Conservation (phyloP, 257 asterid genomes). For the Gentiana straminea region DNA sequence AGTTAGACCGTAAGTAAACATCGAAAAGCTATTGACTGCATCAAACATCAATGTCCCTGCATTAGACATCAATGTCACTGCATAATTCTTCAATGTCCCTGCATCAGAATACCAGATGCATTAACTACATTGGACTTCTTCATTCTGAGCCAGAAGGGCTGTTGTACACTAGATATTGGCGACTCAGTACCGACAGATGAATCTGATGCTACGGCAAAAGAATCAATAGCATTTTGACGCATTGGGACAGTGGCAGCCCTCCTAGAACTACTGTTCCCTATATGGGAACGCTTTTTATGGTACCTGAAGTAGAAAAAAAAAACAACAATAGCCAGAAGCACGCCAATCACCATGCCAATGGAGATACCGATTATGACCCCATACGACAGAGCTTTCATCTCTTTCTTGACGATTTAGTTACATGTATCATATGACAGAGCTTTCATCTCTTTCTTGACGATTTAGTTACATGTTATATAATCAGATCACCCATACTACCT, state of each 20-base stretch:
- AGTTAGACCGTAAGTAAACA: too few relatives aligned
- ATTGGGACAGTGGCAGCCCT: slow-evolving; percentile 67
- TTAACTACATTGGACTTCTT: slow-evolving; percentile 50
- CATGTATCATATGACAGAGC: not conserved
- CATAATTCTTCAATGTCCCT: too few relatives aligned
- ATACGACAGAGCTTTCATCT: slow-evolving; percentile 52
- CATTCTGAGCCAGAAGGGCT: slow-evolving; percentile 43
- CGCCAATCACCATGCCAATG: slow-evolving; percentile 79
- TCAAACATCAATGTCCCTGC: too few relatives aligned
- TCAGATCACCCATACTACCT: too few relatives aligned
- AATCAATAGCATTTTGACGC: slow-evolving; percentile 63
- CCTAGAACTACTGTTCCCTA: slow-evolving; percentile 79
- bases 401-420: slow-evolving; percentile 18
- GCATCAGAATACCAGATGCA: slow-evolving; percentile 56
- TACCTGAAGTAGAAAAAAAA: slow-evolving; percentile 42
- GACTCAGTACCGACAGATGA: slow-evolving; percentile 82
- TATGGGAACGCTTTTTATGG: slow-evolving; percentile 48
- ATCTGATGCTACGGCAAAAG: slow-evolving; percentile 58
- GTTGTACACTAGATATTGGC: slow-evolving; percentile 36
- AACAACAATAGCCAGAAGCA: slow-evolving; percentile 55
- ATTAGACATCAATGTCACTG: too few relatives aligned
- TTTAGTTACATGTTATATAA: too few relatives aligned
- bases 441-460: too few relatives aligned
- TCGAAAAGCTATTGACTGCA: too few relatives aligned
- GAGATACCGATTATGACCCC: slow-evolving; percentile 75